phyloP scores from a whole-genome alignment of 805 yeast species.

The Metschnikowia chrysomelidarum region DNA sequence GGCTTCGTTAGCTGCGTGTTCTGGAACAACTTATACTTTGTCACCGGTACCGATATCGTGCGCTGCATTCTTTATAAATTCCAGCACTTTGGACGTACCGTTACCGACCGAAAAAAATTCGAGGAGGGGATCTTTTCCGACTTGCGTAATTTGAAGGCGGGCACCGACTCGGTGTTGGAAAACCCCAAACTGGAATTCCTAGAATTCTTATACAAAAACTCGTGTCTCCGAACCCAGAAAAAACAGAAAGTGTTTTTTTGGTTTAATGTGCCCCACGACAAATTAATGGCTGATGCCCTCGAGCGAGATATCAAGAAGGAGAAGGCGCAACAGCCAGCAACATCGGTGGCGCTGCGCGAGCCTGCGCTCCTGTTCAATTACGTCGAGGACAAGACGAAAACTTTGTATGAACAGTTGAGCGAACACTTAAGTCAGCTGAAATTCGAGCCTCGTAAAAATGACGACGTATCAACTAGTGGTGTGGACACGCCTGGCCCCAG shows the following conservation, averaged over 20 bases:
- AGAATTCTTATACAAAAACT: conserved; percentile 78
- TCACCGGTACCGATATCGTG: conserved; percentile 96
- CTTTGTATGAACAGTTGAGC: conserved; percentile 55
- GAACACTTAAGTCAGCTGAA: conserved; percentile 36
- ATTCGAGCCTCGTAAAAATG: conserved; percentile 11
- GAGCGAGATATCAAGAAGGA: conserved; percentile 91
- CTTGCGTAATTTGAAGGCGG: conserved; percentile 79
- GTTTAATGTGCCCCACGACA: conserved; percentile 94
- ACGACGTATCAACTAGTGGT: conserved; percentile 8
- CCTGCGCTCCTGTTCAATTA: conserved; percentile 78
- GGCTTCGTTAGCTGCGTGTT: conserved; percentile 89
- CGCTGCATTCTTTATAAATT: conserved; percentile 86
- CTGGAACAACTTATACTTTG: conserved; percentile 86
- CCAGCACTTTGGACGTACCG: conserved; percentile 83
- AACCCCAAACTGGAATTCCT: conserved; percentile 82
- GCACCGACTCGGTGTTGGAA: conserved; percentile 83
- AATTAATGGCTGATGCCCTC: conserved; percentile 86
- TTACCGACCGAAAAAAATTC: conserved; percentile 85
- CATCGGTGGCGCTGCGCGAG: conserved; percentile 70
- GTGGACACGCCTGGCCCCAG: too few species aligned
- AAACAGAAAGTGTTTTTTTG: conserved; percentile 96
- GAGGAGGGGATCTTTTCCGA: conserved; percentile 97
- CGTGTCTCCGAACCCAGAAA: conserved; percentile 90
- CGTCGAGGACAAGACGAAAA: conserved; percentile 42
- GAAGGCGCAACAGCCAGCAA: conserved; percentile 53